These are phyloP conservation scores for Fragaria nilgerrensis DNA, from an alignment of 306 rosid genomes.

Conservation along the genomic window DNA sequence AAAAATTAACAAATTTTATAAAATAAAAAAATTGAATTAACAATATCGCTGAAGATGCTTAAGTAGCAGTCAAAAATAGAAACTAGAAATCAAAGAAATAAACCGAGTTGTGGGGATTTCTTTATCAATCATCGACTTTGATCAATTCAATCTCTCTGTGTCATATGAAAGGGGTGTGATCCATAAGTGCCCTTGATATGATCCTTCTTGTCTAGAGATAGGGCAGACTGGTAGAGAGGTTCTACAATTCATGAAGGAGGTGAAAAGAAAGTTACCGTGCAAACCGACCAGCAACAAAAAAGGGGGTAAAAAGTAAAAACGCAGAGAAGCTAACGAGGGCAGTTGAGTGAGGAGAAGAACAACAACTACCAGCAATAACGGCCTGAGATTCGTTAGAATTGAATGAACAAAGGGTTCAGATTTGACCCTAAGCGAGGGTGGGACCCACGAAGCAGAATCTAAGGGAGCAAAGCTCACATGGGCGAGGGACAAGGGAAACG, in stretches of 20 bases:
- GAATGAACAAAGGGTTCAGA: conserved; percentile 2
- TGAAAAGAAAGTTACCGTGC: background rate
- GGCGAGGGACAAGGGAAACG: conserved; percentile 27
- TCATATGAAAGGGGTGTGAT: background rate
- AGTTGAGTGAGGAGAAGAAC: background rate
- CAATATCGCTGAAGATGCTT: too few relatives aligned
- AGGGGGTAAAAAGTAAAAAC: too few relatives aligned
- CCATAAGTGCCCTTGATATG: background rate
- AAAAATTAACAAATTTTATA: too few relatives aligned
- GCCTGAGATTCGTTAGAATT: background rate
- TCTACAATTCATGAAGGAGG: background rate
- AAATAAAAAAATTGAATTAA: too few relatives aligned
- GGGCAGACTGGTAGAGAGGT: background rate
- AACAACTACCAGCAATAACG: background rate
- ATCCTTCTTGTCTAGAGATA: background rate
- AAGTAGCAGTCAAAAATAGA: too few relatives aligned
- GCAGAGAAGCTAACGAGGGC: too few relatives aligned
- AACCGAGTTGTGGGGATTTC: too few relatives aligned
- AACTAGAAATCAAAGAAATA: too few relatives aligned
- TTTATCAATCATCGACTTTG: too few relatives aligned
- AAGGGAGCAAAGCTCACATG: conserved; percentile 64
- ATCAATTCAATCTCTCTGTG: too few relatives aligned
- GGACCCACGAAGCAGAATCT: conserved; percentile 30
- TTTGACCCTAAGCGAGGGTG: background rate
- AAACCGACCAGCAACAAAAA: too few relatives aligned